Percentiles rank a stretch among this genome's conserved stretches.
Evolutionary conservation across 768 basidiomycete genomes (phyloP).

Genomic region (Pleurotus citrinopileatus): DNA sequence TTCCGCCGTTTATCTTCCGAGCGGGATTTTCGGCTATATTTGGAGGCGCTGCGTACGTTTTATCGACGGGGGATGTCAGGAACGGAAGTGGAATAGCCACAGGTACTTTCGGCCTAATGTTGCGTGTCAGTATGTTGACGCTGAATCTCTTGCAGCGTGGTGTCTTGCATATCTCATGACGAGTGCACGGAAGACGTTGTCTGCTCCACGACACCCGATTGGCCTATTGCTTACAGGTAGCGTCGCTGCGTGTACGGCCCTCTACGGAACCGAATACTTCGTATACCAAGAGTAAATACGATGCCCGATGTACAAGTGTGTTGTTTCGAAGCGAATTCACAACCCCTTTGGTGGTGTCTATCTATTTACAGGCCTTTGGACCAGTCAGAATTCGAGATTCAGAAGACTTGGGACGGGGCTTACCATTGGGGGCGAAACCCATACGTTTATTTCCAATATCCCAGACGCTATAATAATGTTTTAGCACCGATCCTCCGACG

Average conservation of each 20-base stretch:
- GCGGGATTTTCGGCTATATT: constrained; percentile 12
- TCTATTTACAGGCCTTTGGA: too few relatives aligned
- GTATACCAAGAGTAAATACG: constrained; percentile 11
- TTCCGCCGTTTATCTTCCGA: constrained; percentile 13
- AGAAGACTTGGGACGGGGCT: background rate
- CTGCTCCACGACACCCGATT: constrained; percentile 10
- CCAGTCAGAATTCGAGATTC: too few relatives aligned
- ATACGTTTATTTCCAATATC: constrained; percentile 46
- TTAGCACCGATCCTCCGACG: constrained; percentile 53
- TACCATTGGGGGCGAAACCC: constrained; percentile 43
- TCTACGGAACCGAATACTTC: constrained; percentile 16
- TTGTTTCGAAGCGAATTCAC: too few relatives aligned
- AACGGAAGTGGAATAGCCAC: constrained; percentile 15
- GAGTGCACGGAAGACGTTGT: constrained; percentile 10
- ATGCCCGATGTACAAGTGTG: too few relatives aligned
- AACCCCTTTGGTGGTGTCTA: too few relatives aligned
- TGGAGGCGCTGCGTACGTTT: constrained; percentile 11
- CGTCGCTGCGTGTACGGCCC: constrained; percentile 9
- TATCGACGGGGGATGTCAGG: constrained; percentile 11
- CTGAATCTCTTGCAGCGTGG: constrained; percentile 6
- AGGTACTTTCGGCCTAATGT: constrained; percentile 3
- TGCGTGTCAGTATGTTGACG: too few relatives aligned
- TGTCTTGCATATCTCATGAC: constrained; percentile 13
- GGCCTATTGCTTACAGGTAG: constrained; percentile 11
- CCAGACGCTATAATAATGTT: constrained; percentile 62